Conservation (phyloP, 495 filamentous ascomycete species). For the Evansstolkia leycettana region DNA sequence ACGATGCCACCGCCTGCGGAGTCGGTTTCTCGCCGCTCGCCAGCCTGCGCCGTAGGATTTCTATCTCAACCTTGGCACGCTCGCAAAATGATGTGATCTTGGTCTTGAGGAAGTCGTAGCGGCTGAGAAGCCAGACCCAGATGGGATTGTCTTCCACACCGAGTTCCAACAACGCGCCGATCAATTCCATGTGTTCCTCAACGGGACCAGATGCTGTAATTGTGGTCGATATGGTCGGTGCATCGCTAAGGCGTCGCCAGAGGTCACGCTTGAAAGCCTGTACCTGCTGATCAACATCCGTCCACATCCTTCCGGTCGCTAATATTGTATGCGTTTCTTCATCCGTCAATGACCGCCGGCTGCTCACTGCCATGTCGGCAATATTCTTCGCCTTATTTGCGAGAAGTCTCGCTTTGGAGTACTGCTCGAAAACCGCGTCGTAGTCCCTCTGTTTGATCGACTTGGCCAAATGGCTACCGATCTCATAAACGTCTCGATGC, state of each 20-base stretch:
- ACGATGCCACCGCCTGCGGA: conserved; percentile 52
- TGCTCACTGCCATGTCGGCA: conserved; percentile 37
- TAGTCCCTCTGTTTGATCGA: conserved; percentile 84
- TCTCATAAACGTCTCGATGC: conserved; percentile 68
- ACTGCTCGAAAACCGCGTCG: conserved; percentile 75
- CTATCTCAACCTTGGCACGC: conserved; percentile 76
- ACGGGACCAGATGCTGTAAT: conserved; percentile 32
- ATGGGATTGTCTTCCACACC: conserved; percentile 94
- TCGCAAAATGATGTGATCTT: conserved; percentile 71
- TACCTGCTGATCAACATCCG: conserved; percentile 75
- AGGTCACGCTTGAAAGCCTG: conserved; percentile 76
- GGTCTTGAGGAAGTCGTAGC: conserved; percentile 75
- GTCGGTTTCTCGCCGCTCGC: conserved; percentile 58
- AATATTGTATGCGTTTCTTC: conserved; percentile 72
- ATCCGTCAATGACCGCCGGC: conserved; percentile 45
- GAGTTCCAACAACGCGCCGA: conserved; percentile 74
- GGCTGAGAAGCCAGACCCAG: conserved; percentile 84
- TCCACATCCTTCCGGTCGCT: conserved; percentile 88
- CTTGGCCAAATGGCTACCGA: conserved; percentile 63
- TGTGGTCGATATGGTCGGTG: conserved; percentile 31
- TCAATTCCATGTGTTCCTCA: conserved; percentile 83
- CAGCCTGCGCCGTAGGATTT: conserved; percentile 72
- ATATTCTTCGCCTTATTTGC: conserved; percentile 59
- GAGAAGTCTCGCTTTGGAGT: conserved; percentile 61
- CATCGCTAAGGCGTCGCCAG: conserved; percentile 65